Percentiles rank a stretch among this genome's conserved stretches.
Evolutionary conservation across 73 alveolate species (phyloP).

Genomic region (Tetrahymena elliotti): DNA sequence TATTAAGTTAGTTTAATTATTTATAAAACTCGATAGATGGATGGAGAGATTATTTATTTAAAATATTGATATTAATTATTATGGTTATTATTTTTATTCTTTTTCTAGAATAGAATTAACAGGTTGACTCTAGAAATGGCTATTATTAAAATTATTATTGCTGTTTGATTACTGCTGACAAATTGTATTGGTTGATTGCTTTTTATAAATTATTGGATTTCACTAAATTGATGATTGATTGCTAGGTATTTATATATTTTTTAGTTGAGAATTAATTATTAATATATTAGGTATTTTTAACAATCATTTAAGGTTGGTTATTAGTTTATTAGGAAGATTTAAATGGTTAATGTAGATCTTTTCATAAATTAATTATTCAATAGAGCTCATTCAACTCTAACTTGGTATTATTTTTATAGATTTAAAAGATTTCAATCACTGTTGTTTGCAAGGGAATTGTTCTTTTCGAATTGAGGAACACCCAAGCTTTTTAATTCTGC

Average conservation of each 20-base stretch:
- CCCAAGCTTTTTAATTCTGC: not conserved
- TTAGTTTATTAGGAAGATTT: not conserved
- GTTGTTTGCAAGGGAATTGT: not conserved
- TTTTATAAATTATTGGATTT: too few relatives aligned
- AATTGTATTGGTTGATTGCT: too few relatives aligned
- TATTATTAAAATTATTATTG: too few relatives aligned
- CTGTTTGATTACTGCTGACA: not conserved
- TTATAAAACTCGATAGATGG: not conserved
- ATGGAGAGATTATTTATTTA: too few relatives aligned
- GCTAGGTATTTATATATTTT: too few relatives aligned
- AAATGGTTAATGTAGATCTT: too few relatives aligned
- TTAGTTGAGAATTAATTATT: not conserved
- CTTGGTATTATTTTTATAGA: not conserved
- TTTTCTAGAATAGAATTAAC: not conserved
- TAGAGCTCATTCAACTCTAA: not conserved
- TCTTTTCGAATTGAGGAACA: not conserved
- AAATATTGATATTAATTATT: too few relatives aligned
- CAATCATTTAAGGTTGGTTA: not conserved
- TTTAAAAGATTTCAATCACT: not conserved
- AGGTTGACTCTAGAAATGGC: not conserved
- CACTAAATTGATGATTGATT: too few relatives aligned
- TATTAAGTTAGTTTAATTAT: not conserved
- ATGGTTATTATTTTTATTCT: too few relatives aligned
- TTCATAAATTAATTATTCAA: not conserved
- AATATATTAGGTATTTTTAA: too few relatives aligned